Conservation (phyloP, 2,329 filamentous ascomycete species). For the Aspergillus hiratsukae region DNA sequence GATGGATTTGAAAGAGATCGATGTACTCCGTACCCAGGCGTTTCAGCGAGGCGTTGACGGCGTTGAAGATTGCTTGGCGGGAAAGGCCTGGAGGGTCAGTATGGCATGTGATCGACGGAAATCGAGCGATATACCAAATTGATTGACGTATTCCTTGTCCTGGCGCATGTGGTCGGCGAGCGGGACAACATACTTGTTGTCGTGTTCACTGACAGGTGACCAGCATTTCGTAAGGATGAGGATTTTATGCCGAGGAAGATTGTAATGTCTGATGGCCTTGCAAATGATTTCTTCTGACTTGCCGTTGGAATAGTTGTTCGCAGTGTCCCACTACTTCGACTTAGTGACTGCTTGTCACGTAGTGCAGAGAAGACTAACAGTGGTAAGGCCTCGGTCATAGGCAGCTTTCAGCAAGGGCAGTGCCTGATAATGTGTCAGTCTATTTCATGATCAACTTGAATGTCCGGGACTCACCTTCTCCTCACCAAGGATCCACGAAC, state of each 20-base stretch:
- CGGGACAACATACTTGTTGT: not conserved
- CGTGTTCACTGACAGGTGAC: constrained; percentile 15
- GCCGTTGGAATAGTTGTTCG: constrained; percentile 46
- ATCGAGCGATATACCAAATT: constrained; percentile 8
- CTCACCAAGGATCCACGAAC: not conserved
- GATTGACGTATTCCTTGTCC: constrained; percentile 2
- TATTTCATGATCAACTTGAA: not conserved
- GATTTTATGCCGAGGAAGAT: constrained; percentile 16
- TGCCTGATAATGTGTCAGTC: not conserved
- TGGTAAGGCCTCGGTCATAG: constrained; percentile 23
- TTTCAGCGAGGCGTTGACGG: constrained; percentile 33
- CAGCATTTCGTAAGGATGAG: constrained; percentile 21
- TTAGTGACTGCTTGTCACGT: constrained; percentile 27
- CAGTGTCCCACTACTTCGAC: not conserved
- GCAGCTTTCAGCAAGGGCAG: not conserved
- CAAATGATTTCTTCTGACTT: constrained; percentile 59
- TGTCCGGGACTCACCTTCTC: not conserved
- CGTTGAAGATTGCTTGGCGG: constrained; percentile 38
- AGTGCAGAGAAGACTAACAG: constrained; percentile 5
- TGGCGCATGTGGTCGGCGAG: not conserved
- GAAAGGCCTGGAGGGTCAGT: constrained; percentile 34
- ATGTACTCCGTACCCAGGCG: constrained; percentile 40
- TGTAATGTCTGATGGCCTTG: constrained; percentile 42
- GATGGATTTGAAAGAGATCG: not conserved
- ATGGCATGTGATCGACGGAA: constrained; percentile 16